Base-by-base conservation (phyloP, 164 flowering plant genomes). In the Annona cherimola region DNA sequence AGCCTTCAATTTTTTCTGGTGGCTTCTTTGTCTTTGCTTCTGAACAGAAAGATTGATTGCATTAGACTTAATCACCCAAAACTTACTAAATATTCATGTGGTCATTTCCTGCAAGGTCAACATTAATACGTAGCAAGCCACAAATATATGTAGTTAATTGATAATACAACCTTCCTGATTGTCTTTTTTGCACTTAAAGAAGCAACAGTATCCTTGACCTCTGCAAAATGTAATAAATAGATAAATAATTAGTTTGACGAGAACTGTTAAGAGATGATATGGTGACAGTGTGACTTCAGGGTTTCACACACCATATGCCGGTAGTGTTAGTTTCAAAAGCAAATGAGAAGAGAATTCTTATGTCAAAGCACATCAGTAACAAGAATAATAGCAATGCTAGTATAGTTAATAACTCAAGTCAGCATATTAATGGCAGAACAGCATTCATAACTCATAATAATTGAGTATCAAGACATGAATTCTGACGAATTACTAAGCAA, bases 1-100 rank as follows among this genome's bases (percentile, higher is more conserved):
- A 43, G 88, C 89, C 77, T 92, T 89, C 79, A 84, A 69, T 72
- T 84, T 88, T 82, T 81, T 89, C 71, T 82, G 88, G 9, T 84
- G 83, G 69, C 85, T 82, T 71, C 90, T 83, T 2, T 74, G 76
- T 69, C 78, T 86, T 74, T 81, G 87, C 74, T 86, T 88, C 89
- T 90, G 86, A 54, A 77, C 68, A 66, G 75, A 72, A 4, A 65
- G 44, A 41, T 7, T 9, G 9, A 11, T 50, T 3, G 14, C 57
- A 50, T 50, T 50, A 50, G 57, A 9, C 57, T 50, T 50, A 11
- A 50, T 26, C 35, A 26, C 35, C 35, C 35, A 26, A 26, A 26
- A 26, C 35, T 26, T 26, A 26, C 35, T 26, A 26, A 26, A 26
- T 26, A 26, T 26, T 26, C 35, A 26, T 26, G 35, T 26, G 35